Evolutionary conservation across 768 basidiomycete species (phyloP), one percentile per base, ranked within the genome.

Genomic region (Pleurotus platypus): DNA sequence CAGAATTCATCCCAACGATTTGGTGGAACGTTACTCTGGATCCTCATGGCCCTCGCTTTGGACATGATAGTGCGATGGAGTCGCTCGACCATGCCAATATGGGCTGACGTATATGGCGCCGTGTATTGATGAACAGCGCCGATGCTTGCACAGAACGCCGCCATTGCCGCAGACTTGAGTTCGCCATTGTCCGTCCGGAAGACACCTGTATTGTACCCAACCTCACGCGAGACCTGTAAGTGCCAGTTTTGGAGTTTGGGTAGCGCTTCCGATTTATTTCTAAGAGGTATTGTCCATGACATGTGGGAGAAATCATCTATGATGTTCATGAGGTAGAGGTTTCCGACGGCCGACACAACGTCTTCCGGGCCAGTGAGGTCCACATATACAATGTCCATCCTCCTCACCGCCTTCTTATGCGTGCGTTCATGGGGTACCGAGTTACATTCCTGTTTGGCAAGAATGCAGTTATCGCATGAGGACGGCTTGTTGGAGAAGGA

Each of bases 61-160:
- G 61, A 63, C 54, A 75, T 62, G 4, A 75, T 56, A 0, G 73
- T 76, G 6, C 64, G 61, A 53, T 78, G 74, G 38, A 70, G 51
- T 0, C 70, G 64, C 51, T 78, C 73, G 2, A 72, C 72, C 6
- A 61, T 57, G 3, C 76, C 72, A 56, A 70, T 76, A 11, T 75
- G 70, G 0, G 67, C 68, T n/a, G 72, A 75, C 6, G 71, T 75
- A 59, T 76, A 64, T 0, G 71, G 66, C 0, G 70, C 69, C 0
- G 70, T 71, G 49, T 49, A 64, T 18, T 66, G 43, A 4, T 63
- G 60, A 1, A 42, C 7, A 1, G 56, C 63, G 2, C 70, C 66
- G 5, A 47, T 13, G 18, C 16, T 18, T 5, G 16, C 46, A 16
- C 46, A 47, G 11, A 12, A 68, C 4, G 37, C 55, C 6, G 49